Base-by-base conservation (phyloP, 2,329 filamentous ascomycete genomes). In the Colletotrichum liaoningense region DNA sequence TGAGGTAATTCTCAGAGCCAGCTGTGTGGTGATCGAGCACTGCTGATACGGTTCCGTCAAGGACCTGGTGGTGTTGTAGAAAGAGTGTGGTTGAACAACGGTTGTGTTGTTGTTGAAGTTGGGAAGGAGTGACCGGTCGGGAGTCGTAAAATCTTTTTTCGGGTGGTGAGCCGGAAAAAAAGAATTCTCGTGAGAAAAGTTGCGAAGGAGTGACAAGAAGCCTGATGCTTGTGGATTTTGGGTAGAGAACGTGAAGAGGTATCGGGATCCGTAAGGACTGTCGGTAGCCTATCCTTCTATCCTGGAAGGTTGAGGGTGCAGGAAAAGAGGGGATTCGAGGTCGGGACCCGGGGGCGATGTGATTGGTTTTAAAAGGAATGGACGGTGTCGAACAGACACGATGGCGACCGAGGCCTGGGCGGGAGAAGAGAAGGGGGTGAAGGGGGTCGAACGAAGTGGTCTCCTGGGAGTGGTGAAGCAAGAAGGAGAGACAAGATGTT, bases 1-100 rank as follows among this genome's bases (percentile, higher is more conserved):
- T 70, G 67, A 56, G 66, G 65, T 74, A 72, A 46, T 73, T 76
- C 75, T 75, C 69, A 73, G 72, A 75, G 66, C 65, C 69, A 72
- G 67, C 65, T 72, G 67, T 73, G 66, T 65, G 63, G 42, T 69
- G 66, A 63, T 54, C 74, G 75, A 78, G 77, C 77, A 74, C 77
- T 75, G 76, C 77, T 78, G 77, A 75, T 70, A 69, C 66, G 70
- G 73, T 76, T 74, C 75, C 73, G 76, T 76, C 77, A 74, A 78
- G 76, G 74, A 76, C 69, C 69, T 68, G 56, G 72, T 67, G 63
- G 74, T 69, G 58, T 55, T 65, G 67, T 76, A 59, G 24, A 65
- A 71, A 71, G 69, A 60, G 74, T 77, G 75, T 76, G 75, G 77
- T 75, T 75, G 75, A 74, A 77, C 76, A 78, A 75, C 35, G 63